Evolutionary conservation across 2,329 filamentous ascomycete genomes (phyloP).

Genomic region (Epichloe typhina): DNA sequence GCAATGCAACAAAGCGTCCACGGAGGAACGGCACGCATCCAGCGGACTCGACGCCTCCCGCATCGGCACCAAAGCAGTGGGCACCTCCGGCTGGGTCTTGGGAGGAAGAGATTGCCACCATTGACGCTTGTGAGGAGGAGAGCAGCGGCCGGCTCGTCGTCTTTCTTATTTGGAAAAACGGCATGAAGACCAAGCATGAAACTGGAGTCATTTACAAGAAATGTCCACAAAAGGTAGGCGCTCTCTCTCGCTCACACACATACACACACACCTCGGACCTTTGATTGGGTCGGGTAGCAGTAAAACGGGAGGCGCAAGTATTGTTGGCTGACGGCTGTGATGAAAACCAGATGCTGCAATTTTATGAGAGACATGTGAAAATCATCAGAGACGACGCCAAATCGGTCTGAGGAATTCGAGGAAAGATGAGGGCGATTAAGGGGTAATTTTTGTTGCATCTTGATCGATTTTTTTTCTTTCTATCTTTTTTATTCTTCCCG

Average conservation of each 20-base stretch:
- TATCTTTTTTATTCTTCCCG: neutral
- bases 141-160: slow-evolving; percentile 46
- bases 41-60: slow-evolving; percentile 32
- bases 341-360: slow-evolving; percentile 38
- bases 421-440: neutral
- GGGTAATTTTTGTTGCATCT: neutral
- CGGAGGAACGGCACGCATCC: slow-evolving; percentile 38
- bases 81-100: slow-evolving; percentile 59
- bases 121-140: slow-evolving; percentile 61
- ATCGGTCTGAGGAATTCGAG: slow-evolving; percentile 1
- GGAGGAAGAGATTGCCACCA: slow-evolving; percentile 58
- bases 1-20: slow-evolving; percentile 29
- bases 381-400: slow-evolving; percentile 30
- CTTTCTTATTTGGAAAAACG: slow-evolving; percentile 62
- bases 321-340: neutral
- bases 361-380: slow-evolving; percentile 45
- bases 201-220: slow-evolving; percentile 57
- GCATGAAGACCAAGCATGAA: slow-evolving; percentile 60
- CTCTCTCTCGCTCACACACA: too few species aligned
- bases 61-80: slow-evolving; percentile 36
- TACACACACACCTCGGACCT: neutral
- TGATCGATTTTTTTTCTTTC: neutral
- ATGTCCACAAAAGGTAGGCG: slow-evolving; percentile 57
- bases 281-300: neutral
- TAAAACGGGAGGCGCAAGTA: neutral